Conservation (phyloP, 352 stramenopile species). For the Phytopythium oedochilum region DNA sequence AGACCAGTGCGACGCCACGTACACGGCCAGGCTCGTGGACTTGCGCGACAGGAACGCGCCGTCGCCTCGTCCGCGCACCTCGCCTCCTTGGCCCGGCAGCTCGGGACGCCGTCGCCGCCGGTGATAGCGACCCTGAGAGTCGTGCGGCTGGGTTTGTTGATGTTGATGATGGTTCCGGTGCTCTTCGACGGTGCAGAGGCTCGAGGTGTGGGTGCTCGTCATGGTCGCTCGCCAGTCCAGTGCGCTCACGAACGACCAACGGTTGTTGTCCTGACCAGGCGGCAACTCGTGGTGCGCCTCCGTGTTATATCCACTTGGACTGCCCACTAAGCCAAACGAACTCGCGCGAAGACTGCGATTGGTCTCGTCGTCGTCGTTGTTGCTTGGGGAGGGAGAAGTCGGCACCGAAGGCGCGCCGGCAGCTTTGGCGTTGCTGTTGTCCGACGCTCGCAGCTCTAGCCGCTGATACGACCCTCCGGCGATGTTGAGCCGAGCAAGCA, state of each 20-base stretch:
- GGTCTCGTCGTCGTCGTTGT: not conserved
- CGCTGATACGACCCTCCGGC: constrained; percentile 15
- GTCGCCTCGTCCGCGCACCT: constrained; percentile 54
- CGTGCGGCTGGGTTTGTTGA: not conserved
- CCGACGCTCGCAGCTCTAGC: constrained; percentile 12
- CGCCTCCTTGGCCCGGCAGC: constrained; percentile 19
- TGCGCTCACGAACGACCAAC: constrained; percentile 3
- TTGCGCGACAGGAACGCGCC: constrained; percentile 59
- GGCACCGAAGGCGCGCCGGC: not conserved
- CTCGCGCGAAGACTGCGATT: constrained; percentile 1
- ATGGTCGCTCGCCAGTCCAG: not conserved
- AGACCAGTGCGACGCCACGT: constrained; percentile 32
- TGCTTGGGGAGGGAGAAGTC: not conserved
- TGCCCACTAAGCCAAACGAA: constrained; percentile 11
- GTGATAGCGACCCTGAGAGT: not conserved
- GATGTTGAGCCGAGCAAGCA: constrained; percentile 41
- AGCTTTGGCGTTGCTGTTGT: not conserved
- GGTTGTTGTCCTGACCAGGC: not conserved
- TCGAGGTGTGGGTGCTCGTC: not conserved
- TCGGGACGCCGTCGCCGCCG: not conserved
- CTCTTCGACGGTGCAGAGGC: not conserved
- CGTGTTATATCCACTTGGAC: not conserved
- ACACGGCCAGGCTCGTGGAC: constrained; percentile 63
- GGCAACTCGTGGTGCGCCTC: not conserved
- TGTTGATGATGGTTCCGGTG: not conserved